A percentile compares a stretch with the other conserved stretches of the same genome.
These are phyloP conservation scores for Fusarium sublunatum DNA, from an alignment of 2,329 filamentous ascomycete species.

Conservation along the genomic window DNA sequence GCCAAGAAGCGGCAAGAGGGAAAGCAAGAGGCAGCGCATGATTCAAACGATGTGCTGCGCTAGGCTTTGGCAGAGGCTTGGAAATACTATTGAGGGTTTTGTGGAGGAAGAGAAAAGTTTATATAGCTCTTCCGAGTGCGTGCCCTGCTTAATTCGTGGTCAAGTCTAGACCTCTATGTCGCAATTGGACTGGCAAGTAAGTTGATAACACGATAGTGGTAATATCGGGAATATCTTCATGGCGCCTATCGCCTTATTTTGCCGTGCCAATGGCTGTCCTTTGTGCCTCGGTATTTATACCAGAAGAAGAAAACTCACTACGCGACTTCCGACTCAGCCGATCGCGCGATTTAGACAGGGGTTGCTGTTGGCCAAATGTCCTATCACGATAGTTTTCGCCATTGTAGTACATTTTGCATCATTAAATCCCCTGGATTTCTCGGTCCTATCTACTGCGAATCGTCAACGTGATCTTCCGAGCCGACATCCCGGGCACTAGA, in stretches of 20 bases:
- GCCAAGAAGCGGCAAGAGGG: conserved; percentile 2
- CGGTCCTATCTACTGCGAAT: not conserved
- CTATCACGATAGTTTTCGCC: conserved; percentile 2
- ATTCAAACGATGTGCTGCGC: not conserved
- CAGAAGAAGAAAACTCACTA: not conserved
- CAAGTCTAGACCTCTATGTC: not conserved
- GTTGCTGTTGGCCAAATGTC: not conserved
- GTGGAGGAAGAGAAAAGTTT: not conserved
- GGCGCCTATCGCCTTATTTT: not conserved
- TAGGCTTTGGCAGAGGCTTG: not conserved
- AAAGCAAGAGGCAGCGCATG: conserved; percentile 5
- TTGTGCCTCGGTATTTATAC: not conserved
- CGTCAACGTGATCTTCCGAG: not conserved
- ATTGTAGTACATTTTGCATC: conserved; percentile 7
- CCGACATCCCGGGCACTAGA: not conserved
- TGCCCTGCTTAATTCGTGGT: not conserved
- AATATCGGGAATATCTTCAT: conserved; percentile 10
- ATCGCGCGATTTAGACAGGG: conserved; percentile 7
- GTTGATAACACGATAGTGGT: not conserved
- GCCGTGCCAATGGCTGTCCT: not conserved
- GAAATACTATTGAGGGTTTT: not conserved
- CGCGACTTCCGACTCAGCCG: not conserved
- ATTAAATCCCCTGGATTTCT: not conserved
- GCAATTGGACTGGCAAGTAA: not conserved
- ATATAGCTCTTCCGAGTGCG: no score